Evolutionary conservation across 148 eudicot species (phyloP).

Genomic region (Amaranthus palmeri): DNA sequence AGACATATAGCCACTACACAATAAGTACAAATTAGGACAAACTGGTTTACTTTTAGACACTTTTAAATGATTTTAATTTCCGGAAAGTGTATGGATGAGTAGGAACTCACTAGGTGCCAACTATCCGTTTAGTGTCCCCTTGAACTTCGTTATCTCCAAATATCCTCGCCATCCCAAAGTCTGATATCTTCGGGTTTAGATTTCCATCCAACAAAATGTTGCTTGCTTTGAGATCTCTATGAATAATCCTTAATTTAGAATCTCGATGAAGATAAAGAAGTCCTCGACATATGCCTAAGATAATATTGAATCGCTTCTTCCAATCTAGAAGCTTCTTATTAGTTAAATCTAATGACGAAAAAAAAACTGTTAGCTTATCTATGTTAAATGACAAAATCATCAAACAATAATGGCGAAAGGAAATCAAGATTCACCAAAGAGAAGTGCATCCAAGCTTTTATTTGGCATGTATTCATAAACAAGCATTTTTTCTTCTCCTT

Average conservation of each 20-base stretch:
- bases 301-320: background rate
- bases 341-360: background rate
- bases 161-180: slow-evolving; percentile 25
- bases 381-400: background rate
- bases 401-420: background rate
- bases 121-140: no score
- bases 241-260: slow-evolving; percentile 23
- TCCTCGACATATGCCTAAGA: slow-evolving; percentile 9
- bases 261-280: slow-evolving; percentile 9
- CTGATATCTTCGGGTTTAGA: slow-evolving; percentile 30
- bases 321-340: background rate
- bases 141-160: no score
- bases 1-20: no score
- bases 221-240: slow-evolving; percentile 22
- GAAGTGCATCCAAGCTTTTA: slow-evolving; percentile 35
- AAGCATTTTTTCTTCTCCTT: slow-evolving; percentile 33
- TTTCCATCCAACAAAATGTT: background rate
- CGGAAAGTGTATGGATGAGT: no score
- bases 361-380: background rate
- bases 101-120: no score
- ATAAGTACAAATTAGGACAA: no score
- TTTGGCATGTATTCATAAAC: slow-evolving; percentile 41
- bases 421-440: slow-evolving; percentile 24
- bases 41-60: no score
- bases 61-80: no score